Conservation (phyloP, 441 rosid species). For the Raphanus hybrid region DNA sequence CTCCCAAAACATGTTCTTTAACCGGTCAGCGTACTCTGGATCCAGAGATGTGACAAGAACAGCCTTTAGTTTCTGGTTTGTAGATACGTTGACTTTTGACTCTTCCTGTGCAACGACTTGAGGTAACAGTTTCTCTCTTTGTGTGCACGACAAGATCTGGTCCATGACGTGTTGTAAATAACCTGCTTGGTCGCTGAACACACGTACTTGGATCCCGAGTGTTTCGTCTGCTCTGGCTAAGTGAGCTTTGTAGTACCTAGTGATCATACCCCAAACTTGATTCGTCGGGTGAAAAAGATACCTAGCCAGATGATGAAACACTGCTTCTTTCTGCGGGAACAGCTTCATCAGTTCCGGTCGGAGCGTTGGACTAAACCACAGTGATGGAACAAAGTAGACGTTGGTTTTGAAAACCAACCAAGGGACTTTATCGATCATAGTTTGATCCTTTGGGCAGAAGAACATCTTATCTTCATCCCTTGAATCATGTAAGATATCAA, state of each 20-base stretch:
- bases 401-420: conserved; percentile 71
- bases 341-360: conserved; percentile 54
- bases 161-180: conserved; percentile 57
- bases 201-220: conserved; percentile 63
- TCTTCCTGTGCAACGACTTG: conserved; percentile 30
- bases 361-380: conserved; percentile 62
- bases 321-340: conserved; percentile 68
- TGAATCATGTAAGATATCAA: conserved; percentile 51
- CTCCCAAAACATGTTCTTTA: conserved; percentile 65
- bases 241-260: conserved; percentile 51
- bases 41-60: conserved; percentile 61
- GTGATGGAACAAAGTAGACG: conserved; percentile 70
- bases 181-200: conserved; percentile 43
- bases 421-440: conserved; percentile 50
- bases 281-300: conserved; percentile 81
- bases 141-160: conserved; percentile 66
- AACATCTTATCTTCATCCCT: conserved; percentile 63
- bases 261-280: conserved; percentile 74
- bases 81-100: conserved; percentile 14
- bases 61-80: conserved; percentile 49
- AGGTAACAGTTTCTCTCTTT: conserved; percentile 61
- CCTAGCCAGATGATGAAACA: conserved; percentile 67
- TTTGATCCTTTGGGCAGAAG: conserved; percentile 67
- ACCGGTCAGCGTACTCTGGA: conserved; percentile 57
- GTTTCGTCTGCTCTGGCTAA: conserved; percentile 1